Percentiles rank a stretch among this genome's conserved stretches.
These are phyloP conservation scores for Colletotrichum graminicola DNA, from an alignment of 2,329 filamentous ascomycete species.

Conservation along the genomic window DNA sequence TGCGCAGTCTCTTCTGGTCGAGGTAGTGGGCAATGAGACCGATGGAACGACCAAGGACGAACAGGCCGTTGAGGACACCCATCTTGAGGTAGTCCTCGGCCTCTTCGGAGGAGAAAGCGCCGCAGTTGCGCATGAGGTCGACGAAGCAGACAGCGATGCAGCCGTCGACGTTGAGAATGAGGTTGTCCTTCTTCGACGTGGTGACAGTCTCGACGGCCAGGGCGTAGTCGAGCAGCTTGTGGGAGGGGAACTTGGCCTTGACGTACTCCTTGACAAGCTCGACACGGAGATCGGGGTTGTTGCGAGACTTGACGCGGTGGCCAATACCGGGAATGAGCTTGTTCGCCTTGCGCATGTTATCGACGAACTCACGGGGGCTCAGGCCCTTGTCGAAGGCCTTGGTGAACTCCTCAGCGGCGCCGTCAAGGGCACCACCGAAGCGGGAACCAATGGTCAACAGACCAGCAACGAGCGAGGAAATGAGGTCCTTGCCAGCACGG, in stretches of 20 bases:
- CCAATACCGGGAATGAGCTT: conserved; percentile 99
- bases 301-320: conserved; percentile 99
- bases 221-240: conserved; percentile 99
- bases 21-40: conserved; percentile 99
- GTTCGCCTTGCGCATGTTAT: conserved; percentile 99
- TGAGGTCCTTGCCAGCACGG: conserved; percentile 98
- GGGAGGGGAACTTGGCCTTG: conserved; percentile 95
- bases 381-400: conserved; percentile 98
- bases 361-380: conserved; percentile 98
- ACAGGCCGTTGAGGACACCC: conserved; percentile 99
- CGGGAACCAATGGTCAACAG: conserved; percentile 97
- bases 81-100: conserved; percentile 99
- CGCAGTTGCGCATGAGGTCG: conserved; percentile 96
- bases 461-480: conserved; percentile 94
- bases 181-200: conserved; percentile 99
- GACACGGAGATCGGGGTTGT: conserved; percentile 99
- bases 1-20: conserved; percentile 99
- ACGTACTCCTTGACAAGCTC: conserved; percentile 99
- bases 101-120: conserved; percentile 95
- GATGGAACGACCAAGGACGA: conserved; percentile 96
- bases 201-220: conserved; percentile 98
- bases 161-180: conserved; percentile 98
- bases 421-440: conserved; percentile 98
- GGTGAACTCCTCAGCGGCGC: conserved; percentile 98
- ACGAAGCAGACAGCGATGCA: conserved; percentile 99